Conservation (phyloP, 768 basidiomycete genomes). For the Auricularia sp. region DNA sequence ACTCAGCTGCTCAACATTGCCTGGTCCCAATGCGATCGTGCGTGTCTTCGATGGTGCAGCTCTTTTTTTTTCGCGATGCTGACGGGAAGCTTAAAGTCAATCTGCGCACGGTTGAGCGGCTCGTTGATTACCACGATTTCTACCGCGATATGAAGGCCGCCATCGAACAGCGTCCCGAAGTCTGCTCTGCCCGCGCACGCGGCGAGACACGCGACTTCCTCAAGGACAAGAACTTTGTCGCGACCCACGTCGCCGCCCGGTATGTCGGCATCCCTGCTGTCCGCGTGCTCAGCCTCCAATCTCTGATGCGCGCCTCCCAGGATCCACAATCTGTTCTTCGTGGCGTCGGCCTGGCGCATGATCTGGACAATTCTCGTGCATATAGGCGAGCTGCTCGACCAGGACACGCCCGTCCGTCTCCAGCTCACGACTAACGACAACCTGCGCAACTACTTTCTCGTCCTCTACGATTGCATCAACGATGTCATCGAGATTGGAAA, state of each 20-base stretch:
- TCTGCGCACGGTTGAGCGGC: conserved; percentile 42
- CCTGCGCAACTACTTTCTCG: conserved; percentile 52
- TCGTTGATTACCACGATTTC: conserved; percentile 61
- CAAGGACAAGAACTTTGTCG: conserved; percentile 40
- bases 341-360: conserved; percentile 76
- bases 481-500: conserved; percentile 53
- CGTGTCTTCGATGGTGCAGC: conserved; percentile 10
- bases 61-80: conserved; percentile 4
- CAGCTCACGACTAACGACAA: conserved; percentile 43
- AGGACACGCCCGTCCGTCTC: conserved; percentile 40
- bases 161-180: conserved; percentile 36
- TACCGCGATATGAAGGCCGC: conserved; percentile 45
- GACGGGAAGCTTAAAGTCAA: conserved; percentile 43
- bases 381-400: conserved; percentile 44
- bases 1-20: conserved; percentile 57
- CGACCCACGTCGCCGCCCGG: conserved; percentile 52
- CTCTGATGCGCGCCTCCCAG: conserved; percentile 27
- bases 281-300: background rate
- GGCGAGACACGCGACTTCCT: conserved; percentile 13
- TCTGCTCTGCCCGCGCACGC: conserved; percentile 18
- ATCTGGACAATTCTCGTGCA: conserved; percentile 49
- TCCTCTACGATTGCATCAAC: conserved; percentile 53
- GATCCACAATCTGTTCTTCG: conserved; percentile 72
- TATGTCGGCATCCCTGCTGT: conserved; percentile 16
- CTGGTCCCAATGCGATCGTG: conserved; percentile 65